Conservation (phyloP, 2,329 filamentous ascomycete species). For the Zymoseptoria crescenta region DNA sequence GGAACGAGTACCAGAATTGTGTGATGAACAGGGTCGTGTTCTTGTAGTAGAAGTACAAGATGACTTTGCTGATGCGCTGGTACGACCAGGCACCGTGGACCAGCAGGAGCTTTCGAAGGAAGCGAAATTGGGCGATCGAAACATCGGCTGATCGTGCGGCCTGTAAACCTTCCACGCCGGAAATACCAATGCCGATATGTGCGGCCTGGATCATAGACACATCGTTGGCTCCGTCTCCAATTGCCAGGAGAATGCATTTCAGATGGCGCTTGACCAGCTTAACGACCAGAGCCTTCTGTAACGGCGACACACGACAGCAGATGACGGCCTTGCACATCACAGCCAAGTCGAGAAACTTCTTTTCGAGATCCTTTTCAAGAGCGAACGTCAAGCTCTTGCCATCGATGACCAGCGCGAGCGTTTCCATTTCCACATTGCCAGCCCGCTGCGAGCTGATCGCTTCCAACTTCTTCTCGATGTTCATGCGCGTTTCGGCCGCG, state of each 20-base stretch:
- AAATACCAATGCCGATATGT: constrained; percentile 96
- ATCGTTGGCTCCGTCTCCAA: constrained; percentile 96
- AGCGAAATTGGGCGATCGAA: constrained; percentile 91
- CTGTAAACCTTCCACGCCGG: constrained; percentile 92
- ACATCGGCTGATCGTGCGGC: constrained; percentile 93
- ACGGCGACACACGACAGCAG: constrained; percentile 88
- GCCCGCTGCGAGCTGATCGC: constrained; percentile 79
- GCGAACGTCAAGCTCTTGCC: constrained; percentile 92
- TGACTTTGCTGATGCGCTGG: constrained; percentile 92
- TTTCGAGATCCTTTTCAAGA: constrained; percentile 87
- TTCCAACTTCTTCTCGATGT: constrained; percentile 86
- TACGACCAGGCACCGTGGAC: constrained; percentile 98
- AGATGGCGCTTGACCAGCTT: constrained; percentile 95
- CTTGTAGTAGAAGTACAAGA: constrained; percentile 98
- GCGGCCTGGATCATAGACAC: constrained; percentile 99
- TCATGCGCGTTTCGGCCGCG: constrained; percentile 70
- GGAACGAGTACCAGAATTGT: constrained; percentile 98
- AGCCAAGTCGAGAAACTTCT: constrained; percentile 84
- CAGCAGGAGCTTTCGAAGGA: constrained; percentile 82
- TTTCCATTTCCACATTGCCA: constrained; percentile 70
- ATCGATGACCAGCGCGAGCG: constrained; percentile 87
- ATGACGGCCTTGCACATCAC: constrained; percentile 98
- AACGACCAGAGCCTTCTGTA: constrained; percentile 95
- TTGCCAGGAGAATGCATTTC: constrained; percentile 84
- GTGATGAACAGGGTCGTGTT: constrained; percentile 99